A percentile compares a stretch with the other conserved stretches of the same genome.
Evolutionary conservation across 345 rosid species (phyloP).

Genomic region (Eucalyptus viminalis): DNA sequence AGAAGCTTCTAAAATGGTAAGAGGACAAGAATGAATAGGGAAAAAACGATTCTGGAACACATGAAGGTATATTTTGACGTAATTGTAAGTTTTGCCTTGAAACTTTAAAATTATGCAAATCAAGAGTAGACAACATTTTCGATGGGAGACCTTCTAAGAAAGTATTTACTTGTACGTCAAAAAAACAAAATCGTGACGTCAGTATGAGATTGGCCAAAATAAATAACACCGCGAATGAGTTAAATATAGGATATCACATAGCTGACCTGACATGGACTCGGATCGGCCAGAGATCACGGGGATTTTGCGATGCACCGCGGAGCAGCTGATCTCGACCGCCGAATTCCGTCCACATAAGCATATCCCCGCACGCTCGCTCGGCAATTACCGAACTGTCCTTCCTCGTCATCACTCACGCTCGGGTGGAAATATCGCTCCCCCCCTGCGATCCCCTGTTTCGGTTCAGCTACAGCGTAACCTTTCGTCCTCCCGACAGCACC

Average conservation of each 20-base stretch:
- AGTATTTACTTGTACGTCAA: too few species aligned
- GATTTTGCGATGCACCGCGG: background rate
- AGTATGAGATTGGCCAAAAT: too few species aligned
- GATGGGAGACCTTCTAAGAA: too few species aligned
- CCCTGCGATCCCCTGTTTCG: background rate
- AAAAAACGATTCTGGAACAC: accelerated
- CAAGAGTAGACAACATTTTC: too few species aligned
- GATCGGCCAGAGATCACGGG: background rate
- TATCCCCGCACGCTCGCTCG: background rate
- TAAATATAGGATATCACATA: too few species aligned
- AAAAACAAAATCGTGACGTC: too few species aligned
- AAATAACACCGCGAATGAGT: too few species aligned
- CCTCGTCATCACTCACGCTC: background rate
- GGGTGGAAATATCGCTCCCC: background rate
- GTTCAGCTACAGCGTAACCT: background rate
- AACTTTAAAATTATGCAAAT: too few species aligned
- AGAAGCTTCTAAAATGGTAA: too few species aligned
- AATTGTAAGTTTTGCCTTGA: too few species aligned
- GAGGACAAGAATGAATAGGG: too few species aligned
- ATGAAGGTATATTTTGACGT: accelerated
- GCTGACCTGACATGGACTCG: background rate
- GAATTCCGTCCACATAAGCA: background rate
- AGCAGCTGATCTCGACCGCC: background rate
- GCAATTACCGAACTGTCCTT: background rate
- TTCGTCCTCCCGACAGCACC: background rate